Percentiles rank a stretch among this genome's conserved stretches.
phyloP scores from a whole-genome alignment of 345 rosid genomes.

The Pistacia vera region DNA sequence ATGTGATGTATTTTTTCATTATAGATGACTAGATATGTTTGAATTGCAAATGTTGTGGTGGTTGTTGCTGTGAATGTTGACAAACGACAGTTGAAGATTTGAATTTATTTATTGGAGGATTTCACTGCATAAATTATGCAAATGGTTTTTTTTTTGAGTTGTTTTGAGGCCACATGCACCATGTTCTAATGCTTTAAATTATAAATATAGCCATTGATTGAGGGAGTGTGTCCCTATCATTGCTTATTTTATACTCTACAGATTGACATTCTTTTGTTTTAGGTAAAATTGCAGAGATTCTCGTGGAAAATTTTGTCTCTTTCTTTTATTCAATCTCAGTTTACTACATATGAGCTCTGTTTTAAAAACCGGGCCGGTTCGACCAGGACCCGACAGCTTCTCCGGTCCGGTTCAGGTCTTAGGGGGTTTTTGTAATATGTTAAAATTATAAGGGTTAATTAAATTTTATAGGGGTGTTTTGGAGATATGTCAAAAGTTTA shows the following conservation, averaged over 20 bases:
- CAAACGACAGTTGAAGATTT: not conserved
- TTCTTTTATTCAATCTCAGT: too few relatives aligned
- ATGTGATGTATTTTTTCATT: not conserved
- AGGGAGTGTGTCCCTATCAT: not conserved
- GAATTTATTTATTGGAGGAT: slow-evolving; percentile 11
- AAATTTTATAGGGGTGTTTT: too few relatives aligned
- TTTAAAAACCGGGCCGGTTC: too few relatives aligned
- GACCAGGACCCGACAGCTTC: too few relatives aligned
- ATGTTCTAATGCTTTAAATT: not conserved
- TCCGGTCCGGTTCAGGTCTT: too few relatives aligned
- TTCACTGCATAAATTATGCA: slow-evolving; percentile 16
- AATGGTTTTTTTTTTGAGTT: not conserved
- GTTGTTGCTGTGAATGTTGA: slow-evolving; percentile 6
- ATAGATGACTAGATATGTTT: slow-evolving; percentile 17
- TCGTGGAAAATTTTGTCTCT: too few relatives aligned
- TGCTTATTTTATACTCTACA: not conserved
- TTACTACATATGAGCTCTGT: too few relatives aligned
- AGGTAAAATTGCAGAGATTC: not conserved
- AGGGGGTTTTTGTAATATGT: too few relatives aligned
- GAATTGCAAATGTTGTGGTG: slow-evolving; percentile 14
- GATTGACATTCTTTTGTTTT: not conserved
- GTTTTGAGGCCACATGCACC: not conserved
- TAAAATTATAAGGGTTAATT: too few relatives aligned
- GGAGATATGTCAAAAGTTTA: too few relatives aligned
- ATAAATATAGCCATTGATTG: slow-evolving; percentile 11